These are phyloP conservation scores for Cryphonectria parasitica DNA, from an alignment of 2,329 filamentous ascomycete genomes.

Conservation along the genomic window DNA sequence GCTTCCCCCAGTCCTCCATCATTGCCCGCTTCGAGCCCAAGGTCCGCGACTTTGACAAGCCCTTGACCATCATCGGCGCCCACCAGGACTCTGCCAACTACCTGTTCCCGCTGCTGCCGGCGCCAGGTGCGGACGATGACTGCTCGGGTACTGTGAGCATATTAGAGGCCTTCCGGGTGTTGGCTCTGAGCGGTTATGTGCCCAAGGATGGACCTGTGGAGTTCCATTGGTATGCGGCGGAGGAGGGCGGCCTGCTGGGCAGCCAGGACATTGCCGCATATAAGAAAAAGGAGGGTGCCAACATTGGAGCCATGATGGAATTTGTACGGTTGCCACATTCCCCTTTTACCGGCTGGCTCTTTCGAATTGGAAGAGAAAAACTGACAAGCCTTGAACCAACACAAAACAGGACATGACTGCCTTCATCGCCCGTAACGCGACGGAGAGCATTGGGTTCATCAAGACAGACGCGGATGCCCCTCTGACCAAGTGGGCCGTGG, in stretches of 20 bases:
- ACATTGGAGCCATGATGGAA: conserved; percentile 76
- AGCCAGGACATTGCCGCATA: conserved; percentile 71
- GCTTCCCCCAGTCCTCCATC: conserved; percentile 72
- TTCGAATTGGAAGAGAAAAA: background rate
- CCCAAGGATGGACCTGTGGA: conserved; percentile 56
- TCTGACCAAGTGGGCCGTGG: conserved; percentile 42
- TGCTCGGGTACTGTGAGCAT: conserved; percentile 75
- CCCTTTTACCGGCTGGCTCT: background rate
- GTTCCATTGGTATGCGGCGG: conserved; percentile 84
- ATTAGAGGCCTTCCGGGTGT: conserved; percentile 69
- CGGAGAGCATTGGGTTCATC: conserved; percentile 46
- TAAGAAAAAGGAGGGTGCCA: conserved; percentile 64
- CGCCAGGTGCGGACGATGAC: conserved; percentile 75
- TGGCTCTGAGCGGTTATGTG: conserved; percentile 52
- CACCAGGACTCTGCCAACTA: conserved; percentile 78
- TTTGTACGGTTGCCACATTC: conserved; percentile 34
- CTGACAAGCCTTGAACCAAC: background rate
- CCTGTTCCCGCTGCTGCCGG: conserved; percentile 68
- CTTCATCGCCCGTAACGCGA: conserved; percentile 42
- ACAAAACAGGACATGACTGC: conserved; percentile 44
- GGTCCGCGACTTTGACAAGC: conserved; percentile 39
- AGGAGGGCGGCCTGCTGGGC: conserved; percentile 79
- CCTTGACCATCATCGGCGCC: conserved; percentile 63
- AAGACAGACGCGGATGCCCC: conserved; percentile 42
- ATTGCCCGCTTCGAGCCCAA: conserved; percentile 66